A percentile compares a stretch with the other conserved stretches of the same genome.
These are phyloP conservation scores for Diaporthe sp. DNA, from an alignment of 2,329 filamentous ascomycete species.

Conservation along the genomic window DNA sequence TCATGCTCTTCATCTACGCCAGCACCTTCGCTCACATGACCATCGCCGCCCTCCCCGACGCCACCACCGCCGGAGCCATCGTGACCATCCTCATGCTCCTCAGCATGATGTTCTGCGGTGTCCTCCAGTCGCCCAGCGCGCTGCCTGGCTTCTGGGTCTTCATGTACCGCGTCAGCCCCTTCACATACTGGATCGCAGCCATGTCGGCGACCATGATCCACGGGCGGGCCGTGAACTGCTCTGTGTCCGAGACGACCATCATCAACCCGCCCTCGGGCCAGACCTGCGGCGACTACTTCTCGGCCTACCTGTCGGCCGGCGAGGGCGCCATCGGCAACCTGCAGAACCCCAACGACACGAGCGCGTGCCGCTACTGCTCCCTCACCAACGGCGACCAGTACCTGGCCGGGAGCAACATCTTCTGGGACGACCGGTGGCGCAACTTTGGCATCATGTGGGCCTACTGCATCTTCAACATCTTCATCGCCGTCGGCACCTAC, in stretches of 20 bases:
- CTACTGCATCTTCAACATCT: conserved; percentile 74
- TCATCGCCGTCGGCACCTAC: conserved; percentile 70
- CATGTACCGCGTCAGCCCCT: conserved; percentile 78
- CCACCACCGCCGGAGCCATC: conserved; percentile 75
- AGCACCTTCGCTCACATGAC: conserved; percentile 81
- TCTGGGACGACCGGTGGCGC: conserved; percentile 70
- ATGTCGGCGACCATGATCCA: conserved; percentile 77
- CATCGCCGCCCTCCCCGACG: conserved; percentile 77
- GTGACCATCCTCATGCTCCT: conserved; percentile 72
- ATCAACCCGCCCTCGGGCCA: conserved; percentile 74
- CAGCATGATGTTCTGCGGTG: conserved; percentile 72
- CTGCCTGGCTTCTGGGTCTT: conserved; percentile 83
- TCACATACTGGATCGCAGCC: conserved; percentile 77
- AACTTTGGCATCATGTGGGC: conserved; percentile 80
- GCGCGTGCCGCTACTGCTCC: conserved; percentile 75
- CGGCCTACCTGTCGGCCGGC: conserved; percentile 61
- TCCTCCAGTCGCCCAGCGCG: conserved; percentile 68
- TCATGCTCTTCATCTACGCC: conserved; percentile 78
- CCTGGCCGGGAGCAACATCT: conserved; percentile 59
- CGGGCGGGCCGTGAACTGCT: conserved; percentile 64
- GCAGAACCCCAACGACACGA: conserved; percentile 69
- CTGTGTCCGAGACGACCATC: conserved; percentile 67
- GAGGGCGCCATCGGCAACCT: conserved; percentile 63
- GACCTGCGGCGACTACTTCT: conserved; percentile 75
- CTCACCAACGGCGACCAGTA: conserved; percentile 74